Evolutionary conservation across 768 basidiomycete species (phyloP), one percentile per base, ranked within the genome.

Genomic region (Lactarius evosmus): DNA sequence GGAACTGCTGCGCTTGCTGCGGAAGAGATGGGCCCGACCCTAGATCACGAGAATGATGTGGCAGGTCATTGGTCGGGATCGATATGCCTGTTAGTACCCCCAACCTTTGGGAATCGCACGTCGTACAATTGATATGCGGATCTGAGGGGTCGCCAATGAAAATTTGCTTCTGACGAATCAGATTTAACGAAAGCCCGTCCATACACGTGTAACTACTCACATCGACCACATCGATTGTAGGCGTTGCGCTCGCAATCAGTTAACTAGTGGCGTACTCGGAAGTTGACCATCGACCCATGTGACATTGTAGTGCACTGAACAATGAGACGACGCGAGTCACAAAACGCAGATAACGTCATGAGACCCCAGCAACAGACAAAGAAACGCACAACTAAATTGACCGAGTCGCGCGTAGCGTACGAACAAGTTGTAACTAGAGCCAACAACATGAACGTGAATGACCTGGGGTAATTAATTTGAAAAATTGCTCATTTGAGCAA

Each of bases 391-490:
- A 30, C 54, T 55, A 46, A 61, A 60, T 65, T 61, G 64, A 56
- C 59, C 51, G 51, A 55, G 52, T 60, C 57, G 56, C 64, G 33
- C 64, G 29, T 61, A 56, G 55, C 64, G 29, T 29, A 53, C 27
- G 59, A 51, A 56, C 63, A 50, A 36, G 62, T 58, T 40, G 36
- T 59, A 50, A 41, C 11, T 41, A 41, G 16, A 58, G 25, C 58
- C 9, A 50, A 59, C 54, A 36, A 60, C 58, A 34, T 44, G 62
- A 16, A 65, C 59, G 59, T 50, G n/a, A 52, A 66, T 64, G 66
- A 32, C 58, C 63, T 67, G 66, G 66, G 58, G 58, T 67, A 67
- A 60, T 67, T 67, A 27, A 67, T 67, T 67, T 67, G 50, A 52
- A 60, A 40, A 30, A 2, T 38, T 49, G 22, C 46, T 51, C 30